A percentile compares a stretch with the other conserved stretches of the same genome.
Evolutionary conservation across 2,329 filamentous ascomycete species (phyloP).

Genomic region (Ophiostoma sp.): DNA sequence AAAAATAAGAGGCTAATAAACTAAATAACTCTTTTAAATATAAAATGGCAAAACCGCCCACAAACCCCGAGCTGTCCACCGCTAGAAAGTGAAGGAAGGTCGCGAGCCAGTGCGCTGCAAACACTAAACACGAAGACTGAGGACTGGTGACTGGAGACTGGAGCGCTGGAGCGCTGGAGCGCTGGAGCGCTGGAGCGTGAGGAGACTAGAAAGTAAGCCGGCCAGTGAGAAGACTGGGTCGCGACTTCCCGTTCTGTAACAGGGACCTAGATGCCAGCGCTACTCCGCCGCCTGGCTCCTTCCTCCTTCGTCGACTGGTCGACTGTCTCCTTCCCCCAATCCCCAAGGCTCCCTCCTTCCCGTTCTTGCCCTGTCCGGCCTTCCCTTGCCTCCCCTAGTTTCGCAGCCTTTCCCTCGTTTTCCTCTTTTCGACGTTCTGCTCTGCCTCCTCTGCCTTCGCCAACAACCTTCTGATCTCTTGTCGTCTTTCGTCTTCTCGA

Average conservation of each 20-base stretch:
- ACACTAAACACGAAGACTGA: too few species aligned
- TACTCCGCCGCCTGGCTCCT: conserved; percentile 2
- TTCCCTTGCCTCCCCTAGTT: conserved; percentile 9
- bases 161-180: too few species aligned
- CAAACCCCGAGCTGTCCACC: background rate
- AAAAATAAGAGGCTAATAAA: background rate
- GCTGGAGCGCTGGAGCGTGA: too few species aligned
- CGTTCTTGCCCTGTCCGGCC: conserved; percentile 11
- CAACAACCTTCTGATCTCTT: background rate
- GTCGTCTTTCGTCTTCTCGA: background rate
- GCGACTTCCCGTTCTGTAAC: conserved; percentile 1
- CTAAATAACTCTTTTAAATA: background rate
- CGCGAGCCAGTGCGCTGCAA: too few species aligned
- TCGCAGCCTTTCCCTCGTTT: conserved; percentile 17
- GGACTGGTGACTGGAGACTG: too few species aligned
- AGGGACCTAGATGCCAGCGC: background rate
- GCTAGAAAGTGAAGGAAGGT: background rate
- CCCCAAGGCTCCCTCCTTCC: conserved; percentile 9
- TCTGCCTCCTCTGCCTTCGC: background rate
- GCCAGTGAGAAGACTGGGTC: background rate
- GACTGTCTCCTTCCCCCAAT: conserved; percentile 5
- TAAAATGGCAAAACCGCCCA: background rate
- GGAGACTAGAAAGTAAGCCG: too few species aligned
- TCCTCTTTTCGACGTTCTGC: conserved; percentile 17
- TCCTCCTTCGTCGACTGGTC: background rate